Conservation (phyloP, 73 alveolate species). For the Symbiodinium pilosum region DNA sequence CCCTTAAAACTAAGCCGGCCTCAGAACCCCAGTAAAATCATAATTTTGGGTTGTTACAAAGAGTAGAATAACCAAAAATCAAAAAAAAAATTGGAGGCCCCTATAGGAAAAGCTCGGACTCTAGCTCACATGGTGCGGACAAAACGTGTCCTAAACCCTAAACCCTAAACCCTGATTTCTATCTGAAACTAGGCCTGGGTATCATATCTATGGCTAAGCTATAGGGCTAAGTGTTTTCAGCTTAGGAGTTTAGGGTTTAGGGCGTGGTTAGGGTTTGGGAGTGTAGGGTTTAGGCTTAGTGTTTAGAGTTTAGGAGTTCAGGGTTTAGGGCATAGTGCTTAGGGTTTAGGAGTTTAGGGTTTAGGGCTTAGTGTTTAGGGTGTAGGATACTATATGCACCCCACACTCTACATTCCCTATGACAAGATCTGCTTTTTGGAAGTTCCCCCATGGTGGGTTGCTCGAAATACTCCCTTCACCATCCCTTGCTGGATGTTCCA, state of each 20-base stretch:
- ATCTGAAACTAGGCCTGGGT: neutral
- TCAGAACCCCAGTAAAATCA: no score
- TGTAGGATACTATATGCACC: neutral
- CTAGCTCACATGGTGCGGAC: no score
- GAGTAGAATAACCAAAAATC: no score
- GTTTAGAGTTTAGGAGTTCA: neutral
- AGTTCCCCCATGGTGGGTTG: no score
- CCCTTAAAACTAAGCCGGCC: no score
- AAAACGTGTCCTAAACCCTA: neutral
- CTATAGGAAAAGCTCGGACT: no score
- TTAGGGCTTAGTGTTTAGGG: neutral
- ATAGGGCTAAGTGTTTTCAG: neutral
- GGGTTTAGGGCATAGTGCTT: neutral
- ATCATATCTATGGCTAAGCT: neutral
- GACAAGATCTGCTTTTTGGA: neutral
- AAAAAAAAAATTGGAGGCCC: no score
- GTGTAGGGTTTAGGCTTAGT: neutral
- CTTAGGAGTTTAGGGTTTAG: neutral
- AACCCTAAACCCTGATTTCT: neutral
- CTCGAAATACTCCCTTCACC: no score
- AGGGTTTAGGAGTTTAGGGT: neutral
- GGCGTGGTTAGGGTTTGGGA: neutral
- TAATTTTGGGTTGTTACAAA: no score
- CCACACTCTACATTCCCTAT: neutral
- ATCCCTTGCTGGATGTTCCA: no score